Evolutionary conservation across 2,329 filamentous ascomycete species (phyloP), one percentile per base, ranked within the genome.

Genomic region (Nemania diffusa): DNA sequence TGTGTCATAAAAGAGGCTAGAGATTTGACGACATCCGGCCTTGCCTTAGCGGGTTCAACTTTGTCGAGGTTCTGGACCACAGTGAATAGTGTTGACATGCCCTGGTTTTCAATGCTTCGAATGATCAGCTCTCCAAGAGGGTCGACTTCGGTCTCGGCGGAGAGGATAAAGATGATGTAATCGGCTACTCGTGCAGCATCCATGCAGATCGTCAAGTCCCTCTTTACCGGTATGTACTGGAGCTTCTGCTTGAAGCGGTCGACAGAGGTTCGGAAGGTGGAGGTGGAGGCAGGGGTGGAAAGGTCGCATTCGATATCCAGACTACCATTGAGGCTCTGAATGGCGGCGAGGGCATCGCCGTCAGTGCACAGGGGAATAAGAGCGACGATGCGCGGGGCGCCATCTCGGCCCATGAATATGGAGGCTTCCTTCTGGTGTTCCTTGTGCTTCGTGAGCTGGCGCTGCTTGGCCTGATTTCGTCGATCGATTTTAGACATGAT

Each of bases 401-500:
- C 94, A 81, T 97, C 91, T 63, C 89, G 89, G 4, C 95, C 96
- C n/a, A 88, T 82, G 76, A 99, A 99, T 24, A 99, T 84, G 42
- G 89, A 92, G 0, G 88, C 90, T 59, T 93, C 91, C 73, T 92
- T 91, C 55, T 91, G 85, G 76, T 96, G 92, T 74, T 96, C 93
- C 77, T 90, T 90, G 77, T 94, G 90, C 81, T 98, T 97, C 73
- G 90, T 85, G 69, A 92, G 83, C 75, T 95, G 92, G 79, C 91
- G 90, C 84, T 99, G 96, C 80, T 95, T 95, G 73, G 93, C 92
- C 83, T 97, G 93, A 80, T 99, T 98, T 74, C 93, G 90, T 67
- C 96, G 91, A 81, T 97, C 94, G 79, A 99, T 88, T 82, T 98
- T 99, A 66, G 94, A 97, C 92, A 97, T 95, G 82, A 97, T 89